Percentiles rank a stretch among this genome's conserved stretches.
Conservation (phyloP, 345 rosid genomes). For the Brassica juncea region DNA sequence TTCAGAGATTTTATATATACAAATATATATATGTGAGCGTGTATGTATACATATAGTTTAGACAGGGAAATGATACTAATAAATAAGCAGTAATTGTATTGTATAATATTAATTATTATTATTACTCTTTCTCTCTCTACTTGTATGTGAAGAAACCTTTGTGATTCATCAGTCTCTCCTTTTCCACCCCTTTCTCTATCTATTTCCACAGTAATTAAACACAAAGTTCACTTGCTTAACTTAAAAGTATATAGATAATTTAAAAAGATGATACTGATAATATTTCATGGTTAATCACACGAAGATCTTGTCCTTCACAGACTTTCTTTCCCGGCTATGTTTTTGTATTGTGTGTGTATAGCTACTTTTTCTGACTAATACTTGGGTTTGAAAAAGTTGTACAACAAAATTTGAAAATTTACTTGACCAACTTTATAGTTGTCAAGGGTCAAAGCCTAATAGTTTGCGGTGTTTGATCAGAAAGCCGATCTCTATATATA, state of each 20-base stretch:
- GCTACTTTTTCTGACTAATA: neutral
- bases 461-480: neutral
- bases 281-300: conserved; percentile 41
- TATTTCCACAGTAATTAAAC: conserved; percentile 29
- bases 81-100: neutral
- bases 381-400: conserved; percentile 36
- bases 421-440: conserved; percentile 37
- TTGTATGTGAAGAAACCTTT: conserved; percentile 73
- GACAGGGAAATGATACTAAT: neutral
- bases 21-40: conserved; percentile 14
- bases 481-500: neutral
- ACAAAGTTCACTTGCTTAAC: conserved; percentile 24
- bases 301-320: conserved; percentile 59
- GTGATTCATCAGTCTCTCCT: conserved; percentile 42
- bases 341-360: conserved; percentile 28
- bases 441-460: conserved; percentile 33
- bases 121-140: conserved; percentile 58
- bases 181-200: conserved; percentile 36
- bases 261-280: conserved; percentile 13
- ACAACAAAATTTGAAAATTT: conserved; percentile 15
- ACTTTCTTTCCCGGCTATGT: conserved; percentile 44
- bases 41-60: neutral
- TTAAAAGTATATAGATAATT: neutral
- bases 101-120: conserved; percentile 35
- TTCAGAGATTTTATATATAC: conserved; percentile 17